phyloP scores from a whole-genome alignment of 306 rosid genomes.

The Arachis hypogaea region DNA sequence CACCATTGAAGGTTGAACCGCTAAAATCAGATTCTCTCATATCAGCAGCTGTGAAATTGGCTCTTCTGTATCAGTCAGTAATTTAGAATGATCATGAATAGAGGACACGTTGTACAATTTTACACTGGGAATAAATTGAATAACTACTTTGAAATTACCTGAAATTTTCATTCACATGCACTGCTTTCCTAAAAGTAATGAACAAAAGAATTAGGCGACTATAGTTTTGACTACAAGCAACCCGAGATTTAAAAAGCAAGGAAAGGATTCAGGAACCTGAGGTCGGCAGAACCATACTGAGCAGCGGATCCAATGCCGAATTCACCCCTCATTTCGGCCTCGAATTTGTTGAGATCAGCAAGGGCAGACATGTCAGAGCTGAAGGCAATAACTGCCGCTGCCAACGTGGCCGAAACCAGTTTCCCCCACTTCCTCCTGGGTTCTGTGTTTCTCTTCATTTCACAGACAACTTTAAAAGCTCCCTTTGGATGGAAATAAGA shows the following conservation, averaged over 20 bases:
- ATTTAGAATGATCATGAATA: constrained; percentile 43
- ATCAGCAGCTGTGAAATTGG: constrained; percentile 98
- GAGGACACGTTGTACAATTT: constrained; percentile 22
- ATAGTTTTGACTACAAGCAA: background rate
- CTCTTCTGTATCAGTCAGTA: constrained; percentile 76
- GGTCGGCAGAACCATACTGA: constrained; percentile 94
- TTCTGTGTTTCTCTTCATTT: constrained; percentile 40
- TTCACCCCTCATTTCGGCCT: constrained; percentile 82
- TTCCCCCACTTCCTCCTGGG: constrained; percentile 58
- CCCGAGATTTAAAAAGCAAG: no score
- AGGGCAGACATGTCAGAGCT: constrained; percentile 67
- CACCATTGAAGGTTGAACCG: constrained; percentile 95
- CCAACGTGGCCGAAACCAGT: constrained; percentile 65
- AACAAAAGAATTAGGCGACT: constrained; percentile 3
- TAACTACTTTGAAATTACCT: constrained; percentile 49
- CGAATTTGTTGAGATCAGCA: constrained; percentile 90
- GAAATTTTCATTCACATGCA: constrained; percentile 92
- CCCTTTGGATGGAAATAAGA: constrained; percentile 42
- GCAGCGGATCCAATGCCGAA: constrained; percentile 97
- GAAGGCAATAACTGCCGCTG: constrained; percentile 65
- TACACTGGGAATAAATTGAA: constrained; percentile 18
- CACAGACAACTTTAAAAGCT: constrained; percentile 41
- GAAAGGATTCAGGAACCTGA: constrained; percentile 47
- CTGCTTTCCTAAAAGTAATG: constrained; percentile 66
- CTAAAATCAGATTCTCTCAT: constrained; percentile 98